Evolutionary conservation across 495 filamentous ascomycete genomes (phyloP).

Genomic region (Tirmania nivea): DNA sequence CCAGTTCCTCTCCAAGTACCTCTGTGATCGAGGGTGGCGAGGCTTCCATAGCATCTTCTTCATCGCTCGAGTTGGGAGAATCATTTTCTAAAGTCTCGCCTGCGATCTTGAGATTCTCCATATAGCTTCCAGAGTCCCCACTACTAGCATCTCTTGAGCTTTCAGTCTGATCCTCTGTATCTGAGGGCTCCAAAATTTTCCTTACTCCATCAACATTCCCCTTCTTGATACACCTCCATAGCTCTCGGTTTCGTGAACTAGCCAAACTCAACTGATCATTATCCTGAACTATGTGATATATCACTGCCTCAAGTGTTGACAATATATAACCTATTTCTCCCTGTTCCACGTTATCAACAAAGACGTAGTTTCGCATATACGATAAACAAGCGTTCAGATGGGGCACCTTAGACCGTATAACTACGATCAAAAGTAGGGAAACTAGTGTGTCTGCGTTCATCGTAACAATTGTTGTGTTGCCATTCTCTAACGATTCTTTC

Average conservation of each 20-base stretch:
- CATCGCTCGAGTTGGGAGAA: no score
- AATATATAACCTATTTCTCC: conserved; percentile 94
- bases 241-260: conserved; percentile 59
- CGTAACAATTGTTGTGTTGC: conserved; percentile 35
- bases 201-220: conserved; percentile 56
- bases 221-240: conserved; percentile 68
- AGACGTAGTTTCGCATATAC: conserved; percentile 92
- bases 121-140: conserved; percentile 3
- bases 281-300: conserved; percentile 72
- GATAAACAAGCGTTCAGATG: conserved; percentile 69
- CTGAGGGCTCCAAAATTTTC: conserved; percentile 49
- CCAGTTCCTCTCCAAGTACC: no score
- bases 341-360: conserved; percentile 89
- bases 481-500: neutral
- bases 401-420: conserved; percentile 75
- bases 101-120: conserved; percentile 6
- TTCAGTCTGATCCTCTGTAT: neutral
- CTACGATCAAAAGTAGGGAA: conserved; percentile 72
- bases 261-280: conserved; percentile 60
- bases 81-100: conserved; percentile 4
- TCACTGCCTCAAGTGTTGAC: conserved; percentile 86
- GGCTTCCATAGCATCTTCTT: no score
- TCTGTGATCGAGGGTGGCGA: no score
- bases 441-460: conserved; percentile 94
- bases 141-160: conserved; percentile 2